These are phyloP conservation scores for Orbilia ellipsospora DNA, from an alignment of 2,329 filamentous ascomycete species.

Conservation along the genomic window DNA sequence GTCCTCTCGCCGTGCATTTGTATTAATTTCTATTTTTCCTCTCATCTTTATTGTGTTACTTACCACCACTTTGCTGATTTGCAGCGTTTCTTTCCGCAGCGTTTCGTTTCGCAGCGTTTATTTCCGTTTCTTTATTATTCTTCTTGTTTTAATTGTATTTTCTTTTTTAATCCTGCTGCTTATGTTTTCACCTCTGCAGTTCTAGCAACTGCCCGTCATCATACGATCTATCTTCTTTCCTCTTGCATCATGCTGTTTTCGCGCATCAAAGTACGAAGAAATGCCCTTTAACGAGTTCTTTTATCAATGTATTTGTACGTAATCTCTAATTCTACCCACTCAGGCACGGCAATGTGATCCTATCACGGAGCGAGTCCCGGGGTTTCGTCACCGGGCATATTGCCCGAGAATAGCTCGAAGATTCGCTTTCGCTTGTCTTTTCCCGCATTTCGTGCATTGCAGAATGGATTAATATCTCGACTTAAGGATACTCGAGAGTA, in stretches of 20 bases:
- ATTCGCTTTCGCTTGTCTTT: constrained; percentile 22
- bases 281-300: constrained; percentile 24
- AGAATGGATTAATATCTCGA: background rate
- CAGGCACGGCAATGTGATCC: constrained; percentile 24
- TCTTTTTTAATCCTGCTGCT: background rate
- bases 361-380: constrained; percentile 26
- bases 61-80: background rate
- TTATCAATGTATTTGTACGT: constrained; percentile 33
- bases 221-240: background rate
- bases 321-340: constrained; percentile 34
- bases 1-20: background rate
- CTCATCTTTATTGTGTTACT: background rate
- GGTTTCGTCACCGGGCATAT: constrained; percentile 26
- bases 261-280: constrained; percentile 11
- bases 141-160: no score
- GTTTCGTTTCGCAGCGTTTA: background rate
- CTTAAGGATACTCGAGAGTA: background rate
- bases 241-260: background rate
- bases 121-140: background rate
- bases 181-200: background rate
- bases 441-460: constrained; percentile 35
- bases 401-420: constrained; percentile 10
- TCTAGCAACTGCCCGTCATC: background rate
- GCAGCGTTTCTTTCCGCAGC: background rate
- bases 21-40: constrained; percentile 12